These are phyloP conservation scores for Mortierella sp. DNA, from an alignment of 371 early-diverging fungal species.

Conservation along the genomic window DNA sequence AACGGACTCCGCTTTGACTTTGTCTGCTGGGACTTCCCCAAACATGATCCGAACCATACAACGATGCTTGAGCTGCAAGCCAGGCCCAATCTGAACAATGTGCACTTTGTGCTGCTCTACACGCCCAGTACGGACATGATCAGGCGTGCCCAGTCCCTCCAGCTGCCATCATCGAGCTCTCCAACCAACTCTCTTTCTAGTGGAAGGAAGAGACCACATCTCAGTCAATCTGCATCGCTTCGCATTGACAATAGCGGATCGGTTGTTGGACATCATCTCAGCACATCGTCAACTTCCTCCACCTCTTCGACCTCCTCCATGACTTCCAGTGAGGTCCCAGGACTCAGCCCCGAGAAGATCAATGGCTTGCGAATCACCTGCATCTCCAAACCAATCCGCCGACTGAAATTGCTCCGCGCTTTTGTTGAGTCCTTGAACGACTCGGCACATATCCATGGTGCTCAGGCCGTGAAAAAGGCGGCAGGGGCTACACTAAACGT, in stretches of 20 bases:
- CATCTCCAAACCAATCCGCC: conserved; percentile 51
- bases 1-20: conserved; percentile 51
- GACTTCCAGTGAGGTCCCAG: conserved; percentile 21
- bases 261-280: background rate
- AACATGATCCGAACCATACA: conserved; percentile 31
- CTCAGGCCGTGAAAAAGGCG: conserved; percentile 22
- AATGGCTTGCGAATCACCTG: conserved; percentile 43
- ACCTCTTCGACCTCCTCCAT: no score
- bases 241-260: conserved; percentile 20
- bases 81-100: conserved; percentile 33
- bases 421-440: conserved; percentile 48
- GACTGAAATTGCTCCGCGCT: conserved; percentile 38
- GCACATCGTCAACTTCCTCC: no score
- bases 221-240: conserved; percentile 38
- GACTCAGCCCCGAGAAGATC: conserved; percentile 32
- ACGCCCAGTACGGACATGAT: conserved; percentile 29
- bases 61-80: conserved; percentile 44
- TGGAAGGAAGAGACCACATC: conserved; percentile 22
- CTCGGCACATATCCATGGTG: conserved; percentile 38
- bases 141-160: conserved; percentile 44
- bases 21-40: conserved; percentile 54
- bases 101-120: conserved; percentile 45
- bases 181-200: conserved; percentile 8
- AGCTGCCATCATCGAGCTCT: conserved; percentile 26
- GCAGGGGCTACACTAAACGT: conserved; percentile 10